Evolutionary conservation across 768 basidiomycete species (phyloP), one percentile per base, ranked within the genome.

Genomic region (Panaeolus papilionaceus): DNA sequence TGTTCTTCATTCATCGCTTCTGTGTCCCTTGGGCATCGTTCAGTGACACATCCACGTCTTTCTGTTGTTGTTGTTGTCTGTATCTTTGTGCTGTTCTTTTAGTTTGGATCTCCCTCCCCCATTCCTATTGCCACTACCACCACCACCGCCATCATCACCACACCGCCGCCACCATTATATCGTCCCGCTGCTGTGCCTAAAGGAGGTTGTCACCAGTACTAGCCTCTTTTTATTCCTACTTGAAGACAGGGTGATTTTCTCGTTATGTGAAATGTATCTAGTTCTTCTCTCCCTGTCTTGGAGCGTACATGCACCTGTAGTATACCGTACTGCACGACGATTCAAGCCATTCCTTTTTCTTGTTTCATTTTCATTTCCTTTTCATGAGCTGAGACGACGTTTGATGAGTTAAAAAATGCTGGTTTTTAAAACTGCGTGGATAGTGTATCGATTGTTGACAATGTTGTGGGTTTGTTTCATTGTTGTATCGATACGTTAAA

Each of bases 311-410:
- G 20, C 47, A 44, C 20, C 23, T 26, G 47, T 12, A 11, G 26
- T 58, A 37, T 28, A 16, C 7, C 33, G 12, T 33, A 58, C 9
- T 58, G 16, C 54, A 18, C 47, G 1, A 7, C 54, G 54, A 33
- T 58, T 39, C 64, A 66, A 68, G 61, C 64, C 70, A 69, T 72
- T 72, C 71, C 71, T 70, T 70, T 70, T 70, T 68, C 42, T 44
- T 44, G 42, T 44, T 44, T 44, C 5, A 64, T 70, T 71, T 63
- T 68, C 70, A 70, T 71, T 63, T 68, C 70, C 68, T 69, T 71
- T 66, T 61, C 62, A 66, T 65, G 70, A 67, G 69, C 64, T 7
- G 26, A 33, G 54, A 58, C 33, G 54, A 58, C 54, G 16, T 33
- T 33, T 58, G 54, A 58, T 33, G 54, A 58, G 54, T 58, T 33